Base-by-base conservation (phyloP, 1,284 basidiomycete species). In the Rugosomyces carneus region DNA sequence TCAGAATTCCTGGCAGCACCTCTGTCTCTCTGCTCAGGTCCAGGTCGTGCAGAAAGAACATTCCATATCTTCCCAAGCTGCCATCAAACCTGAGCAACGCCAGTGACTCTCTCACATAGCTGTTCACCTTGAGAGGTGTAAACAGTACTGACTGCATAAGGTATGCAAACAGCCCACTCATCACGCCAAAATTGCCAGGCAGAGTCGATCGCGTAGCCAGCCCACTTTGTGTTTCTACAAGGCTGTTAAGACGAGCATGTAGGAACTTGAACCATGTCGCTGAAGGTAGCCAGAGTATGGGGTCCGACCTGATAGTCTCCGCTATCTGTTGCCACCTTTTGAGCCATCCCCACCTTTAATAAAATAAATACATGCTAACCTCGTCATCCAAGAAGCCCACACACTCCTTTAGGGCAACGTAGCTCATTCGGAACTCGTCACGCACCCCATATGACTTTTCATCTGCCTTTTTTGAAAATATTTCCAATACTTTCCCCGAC, bases 81-180 rank as follows among this genome's bases (percentile, higher is more conserved):
- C 8, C 38, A 8, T 27, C 16, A 24, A 37, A 38, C 13, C 29
- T 26, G n/a, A 52, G 34, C 3, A 41, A 13, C 10, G 1, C 34
- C 26, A 54, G 29, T n/a, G 23, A 20, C 11, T 52, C 45, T 15
- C 37, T 24, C 15, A 54, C 51, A 44, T 52, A 52, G 7, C 34
- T 27, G 23, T 45, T 34, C 8, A 54, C 37, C 15, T 36, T n/a
- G 6, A 42, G 26, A 13, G 53, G 53, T 3, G 50, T 54, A 21
- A 39, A 50, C 6, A 54, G 34, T 3, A 52, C 41, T 1, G 50
- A 52, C 32, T 50, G 52, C 50, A 52, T 51, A 3, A 54, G 21
- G 40, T 42, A 49, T 10, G 32, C 23, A 15, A 54, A 29, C 10
- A 54, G 23, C 2, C 50, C 50, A 10, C 38, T 37, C 2, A 51